Percentiles rank a stretch among this genome's conserved stretches.
Conservation (phyloP, 139 green algal genomes). For the Astrephomene gubernaculifera region DNA sequence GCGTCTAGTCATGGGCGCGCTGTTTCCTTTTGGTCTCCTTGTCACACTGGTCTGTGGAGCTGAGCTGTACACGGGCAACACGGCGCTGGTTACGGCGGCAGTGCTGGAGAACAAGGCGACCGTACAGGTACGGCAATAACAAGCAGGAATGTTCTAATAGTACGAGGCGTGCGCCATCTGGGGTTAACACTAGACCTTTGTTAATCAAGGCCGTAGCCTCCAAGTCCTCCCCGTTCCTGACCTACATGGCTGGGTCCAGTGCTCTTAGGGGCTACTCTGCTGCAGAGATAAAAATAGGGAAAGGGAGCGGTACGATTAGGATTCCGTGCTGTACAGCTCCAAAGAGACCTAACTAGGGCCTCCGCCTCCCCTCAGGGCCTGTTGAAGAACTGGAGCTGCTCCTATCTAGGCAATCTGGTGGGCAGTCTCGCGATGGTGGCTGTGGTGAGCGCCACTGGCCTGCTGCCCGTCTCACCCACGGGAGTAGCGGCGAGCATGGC, state of each 20-base stretch:
- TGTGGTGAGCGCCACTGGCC: slow-evolving; percentile 68
- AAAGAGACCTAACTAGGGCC: too few relatives aligned
- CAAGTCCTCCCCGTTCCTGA: too few relatives aligned
- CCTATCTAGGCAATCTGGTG: slow-evolving; percentile 89
- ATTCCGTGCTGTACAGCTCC: too few relatives aligned
- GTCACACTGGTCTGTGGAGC: slow-evolving; percentile 76
- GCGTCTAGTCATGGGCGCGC: slow-evolving; percentile 65
- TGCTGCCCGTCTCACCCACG: slow-evolving; percentile 56
- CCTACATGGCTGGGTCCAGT: too few relatives aligned
- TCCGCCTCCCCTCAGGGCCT: slow-evolving; percentile 69
- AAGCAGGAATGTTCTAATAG: too few relatives aligned
- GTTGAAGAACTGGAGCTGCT: slow-evolving; percentile 78
- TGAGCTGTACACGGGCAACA: slow-evolving; percentile 93
- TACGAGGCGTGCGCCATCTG: too few relatives aligned
- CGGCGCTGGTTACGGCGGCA: slow-evolving; percentile 72
- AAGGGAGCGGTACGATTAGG: too few relatives aligned
- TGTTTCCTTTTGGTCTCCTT: slow-evolving; percentile 81
- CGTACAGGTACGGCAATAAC: slow-evolving; percentile 10
- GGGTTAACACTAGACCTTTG: too few relatives aligned
- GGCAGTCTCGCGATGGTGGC: slow-evolving; percentile 76
- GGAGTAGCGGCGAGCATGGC: slow-evolving; percentile 61
- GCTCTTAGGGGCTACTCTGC: too few relatives aligned
- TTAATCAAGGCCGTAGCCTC: too few relatives aligned
- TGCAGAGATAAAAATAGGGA: too few relatives aligned
- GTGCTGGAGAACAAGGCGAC: slow-evolving; percentile 71